Conservation (phyloP, 2,329 filamentous ascomycete species). For the Immersiporthe knoxdaviesiana region DNA sequence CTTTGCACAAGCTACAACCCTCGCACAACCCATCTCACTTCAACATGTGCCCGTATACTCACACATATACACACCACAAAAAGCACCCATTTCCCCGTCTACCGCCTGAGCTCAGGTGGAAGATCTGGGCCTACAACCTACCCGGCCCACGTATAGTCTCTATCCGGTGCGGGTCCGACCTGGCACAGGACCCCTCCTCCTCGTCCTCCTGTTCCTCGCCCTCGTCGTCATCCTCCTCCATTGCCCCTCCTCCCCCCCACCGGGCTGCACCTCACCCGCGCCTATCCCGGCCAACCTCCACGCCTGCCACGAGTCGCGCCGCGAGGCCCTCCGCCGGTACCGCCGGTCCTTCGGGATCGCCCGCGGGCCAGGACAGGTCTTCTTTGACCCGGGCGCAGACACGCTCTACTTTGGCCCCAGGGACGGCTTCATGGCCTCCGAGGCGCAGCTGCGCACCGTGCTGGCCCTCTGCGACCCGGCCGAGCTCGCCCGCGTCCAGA, state of each 20-base stretch:
- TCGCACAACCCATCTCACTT: neutral
- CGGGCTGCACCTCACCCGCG: conserved; percentile 47
- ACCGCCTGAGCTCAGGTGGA: conserved; percentile 51
- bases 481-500: conserved; percentile 46
- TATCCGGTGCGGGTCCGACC: conserved; percentile 44
- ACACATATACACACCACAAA: no score
- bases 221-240: conserved; percentile 16
- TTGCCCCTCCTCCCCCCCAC: conserved; percentile 33
- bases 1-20: no score
- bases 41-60: neutral
- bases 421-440: conserved; percentile 49
- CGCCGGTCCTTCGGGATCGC: conserved; percentile 47
- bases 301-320: conserved; percentile 50
- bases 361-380: conserved; percentile 45
- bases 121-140: conserved; percentile 52
- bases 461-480: conserved; percentile 46
- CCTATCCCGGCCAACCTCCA: conserved; percentile 50
- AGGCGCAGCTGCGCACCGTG: conserved; percentile 49
- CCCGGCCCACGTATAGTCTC: conserved; percentile 49
- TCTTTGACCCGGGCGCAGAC: conserved; percentile 47
- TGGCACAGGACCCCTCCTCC: neutral
- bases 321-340: conserved; percentile 48
- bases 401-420: conserved; percentile 53
- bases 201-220: conserved; percentile 15
- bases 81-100: conserved; percentile 49